Evolutionary conservation across 108 stramenopile species (phyloP).

Genomic region (Licmophora abbreviata): DNA sequence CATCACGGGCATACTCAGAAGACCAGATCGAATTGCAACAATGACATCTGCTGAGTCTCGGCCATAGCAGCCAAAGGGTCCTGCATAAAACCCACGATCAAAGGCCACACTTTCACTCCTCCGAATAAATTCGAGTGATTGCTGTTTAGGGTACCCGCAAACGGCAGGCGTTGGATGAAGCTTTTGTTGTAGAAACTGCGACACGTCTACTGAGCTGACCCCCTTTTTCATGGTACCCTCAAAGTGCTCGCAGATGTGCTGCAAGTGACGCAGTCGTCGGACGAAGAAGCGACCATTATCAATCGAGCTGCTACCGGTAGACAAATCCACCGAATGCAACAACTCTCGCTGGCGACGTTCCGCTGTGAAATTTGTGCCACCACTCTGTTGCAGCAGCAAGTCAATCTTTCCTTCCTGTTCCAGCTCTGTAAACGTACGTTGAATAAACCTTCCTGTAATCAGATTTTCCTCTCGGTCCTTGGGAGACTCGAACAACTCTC

Average conservation of each 20-base stretch:
- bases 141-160: constrained; percentile 44
- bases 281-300: constrained; percentile 42
- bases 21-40: constrained; percentile 70
- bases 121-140: constrained; percentile 59
- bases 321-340: background rate
- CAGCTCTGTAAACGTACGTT: constrained; percentile 35
- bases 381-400: background rate
- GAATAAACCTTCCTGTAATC: constrained; percentile 68
- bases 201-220: constrained; percentile 27
- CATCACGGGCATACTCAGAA: constrained; percentile 16
- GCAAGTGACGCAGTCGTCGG: constrained; percentile 65
- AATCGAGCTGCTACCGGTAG: background rate
- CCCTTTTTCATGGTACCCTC: constrained; percentile 32
- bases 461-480: constrained; percentile 76
- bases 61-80: constrained; percentile 75
- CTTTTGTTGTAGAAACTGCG: constrained; percentile 32
- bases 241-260: constrained; percentile 77
- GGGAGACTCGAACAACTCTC: constrained; percentile 53
- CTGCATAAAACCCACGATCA: constrained; percentile 78
- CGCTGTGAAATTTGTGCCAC: too few species aligned
- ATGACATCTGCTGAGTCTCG: constrained; percentile 55
- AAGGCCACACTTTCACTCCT: constrained; percentile 46
- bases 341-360: background rate
- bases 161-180: constrained; percentile 87
- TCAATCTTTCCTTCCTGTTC: constrained; percentile 37